Conservation (phyloP, 2,329 filamentous ascomycete species). For the Clonostachys rosea region DNA sequence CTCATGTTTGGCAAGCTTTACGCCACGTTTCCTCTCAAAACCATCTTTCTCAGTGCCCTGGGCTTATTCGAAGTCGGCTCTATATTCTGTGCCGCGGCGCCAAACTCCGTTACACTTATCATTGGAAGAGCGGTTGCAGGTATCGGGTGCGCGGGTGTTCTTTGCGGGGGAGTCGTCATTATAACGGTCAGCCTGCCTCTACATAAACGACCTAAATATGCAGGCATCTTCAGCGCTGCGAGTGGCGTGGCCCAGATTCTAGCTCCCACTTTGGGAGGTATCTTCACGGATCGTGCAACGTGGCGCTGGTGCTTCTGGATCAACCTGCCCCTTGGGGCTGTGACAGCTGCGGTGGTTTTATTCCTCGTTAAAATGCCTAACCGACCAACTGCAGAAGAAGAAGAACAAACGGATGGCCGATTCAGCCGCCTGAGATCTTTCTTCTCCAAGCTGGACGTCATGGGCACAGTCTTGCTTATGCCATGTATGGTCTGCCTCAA, state of each 20-base stretch:
- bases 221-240: constrained; percentile 26
- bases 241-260: constrained; percentile 25
- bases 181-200: constrained; percentile 3
- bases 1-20: constrained; percentile 50
- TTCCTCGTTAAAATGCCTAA: constrained; percentile 4
- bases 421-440: neutral
- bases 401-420: neutral
- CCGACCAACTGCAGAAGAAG: neutral
- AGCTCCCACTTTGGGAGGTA: constrained; percentile 6
- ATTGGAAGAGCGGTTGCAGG: constrained; percentile 9
- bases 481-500: constrained; percentile 26
- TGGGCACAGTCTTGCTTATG: constrained; percentile 7
- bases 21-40: constrained; percentile 38
- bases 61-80: constrained; percentile 6
- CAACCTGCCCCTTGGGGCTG: constrained; percentile 16
- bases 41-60: constrained; percentile 9
- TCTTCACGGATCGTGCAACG: constrained; percentile 10
- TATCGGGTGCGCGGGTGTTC: constrained; percentile 5
- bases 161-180: constrained; percentile 4
- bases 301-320: constrained; percentile 21
- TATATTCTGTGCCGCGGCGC: constrained; percentile 5
- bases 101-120: constrained; percentile 7
- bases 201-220: constrained; percentile 23
- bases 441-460: constrained; percentile 12
- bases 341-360: constrained; percentile 15